Evolutionary conservation across 164 flowering plant genomes (phyloP).

Genomic region (Protea cynaroides): DNA sequence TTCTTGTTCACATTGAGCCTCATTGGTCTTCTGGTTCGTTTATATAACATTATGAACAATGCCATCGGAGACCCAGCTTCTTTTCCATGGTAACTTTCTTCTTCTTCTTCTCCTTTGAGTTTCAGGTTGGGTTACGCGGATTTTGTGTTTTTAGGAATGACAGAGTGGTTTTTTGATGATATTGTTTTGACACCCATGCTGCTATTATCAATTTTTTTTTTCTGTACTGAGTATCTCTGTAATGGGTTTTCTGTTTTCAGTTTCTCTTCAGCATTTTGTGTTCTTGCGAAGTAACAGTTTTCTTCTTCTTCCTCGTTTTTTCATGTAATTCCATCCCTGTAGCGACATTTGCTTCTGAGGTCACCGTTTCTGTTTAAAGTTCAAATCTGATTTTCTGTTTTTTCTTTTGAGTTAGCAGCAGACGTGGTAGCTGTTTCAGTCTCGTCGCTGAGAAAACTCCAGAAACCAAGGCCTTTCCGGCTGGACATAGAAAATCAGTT

Average conservation of each 20-base stretch:
- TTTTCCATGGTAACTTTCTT: neutral
- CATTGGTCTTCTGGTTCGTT: too few relatives aligned
- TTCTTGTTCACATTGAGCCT: too few relatives aligned
- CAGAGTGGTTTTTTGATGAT: too few relatives aligned
- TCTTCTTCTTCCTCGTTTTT: neutral
- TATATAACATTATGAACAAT: too few relatives aligned
- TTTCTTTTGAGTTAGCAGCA: neutral
- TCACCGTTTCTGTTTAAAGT: neutral
- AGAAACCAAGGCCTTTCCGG: constrained; percentile 13
- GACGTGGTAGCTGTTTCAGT: constrained; percentile 4
- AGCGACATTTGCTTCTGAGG: neutral
- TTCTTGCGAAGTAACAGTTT: neutral
- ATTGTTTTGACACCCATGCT: too few relatives aligned
- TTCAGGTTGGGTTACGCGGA: too few relatives aligned
- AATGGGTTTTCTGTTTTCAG: too few relatives aligned
- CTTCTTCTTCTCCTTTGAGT: too few relatives aligned
- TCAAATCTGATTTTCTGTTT: neutral
- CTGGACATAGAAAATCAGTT: constrained; percentile 8
- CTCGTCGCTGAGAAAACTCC: constrained; percentile 1
- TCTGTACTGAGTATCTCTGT: too few relatives aligned
- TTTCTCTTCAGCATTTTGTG: neutral
- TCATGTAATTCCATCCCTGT: neutral
- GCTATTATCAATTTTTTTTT: too few relatives aligned
- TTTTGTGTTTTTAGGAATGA: too few relatives aligned
- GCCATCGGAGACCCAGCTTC: neutral